Percentiles rank a stretch among this genome's conserved stretches.
These are phyloP conservation scores for Brasenia schreberi DNA, from an alignment of 164 flowering plant species.

Conservation along the genomic window DNA sequence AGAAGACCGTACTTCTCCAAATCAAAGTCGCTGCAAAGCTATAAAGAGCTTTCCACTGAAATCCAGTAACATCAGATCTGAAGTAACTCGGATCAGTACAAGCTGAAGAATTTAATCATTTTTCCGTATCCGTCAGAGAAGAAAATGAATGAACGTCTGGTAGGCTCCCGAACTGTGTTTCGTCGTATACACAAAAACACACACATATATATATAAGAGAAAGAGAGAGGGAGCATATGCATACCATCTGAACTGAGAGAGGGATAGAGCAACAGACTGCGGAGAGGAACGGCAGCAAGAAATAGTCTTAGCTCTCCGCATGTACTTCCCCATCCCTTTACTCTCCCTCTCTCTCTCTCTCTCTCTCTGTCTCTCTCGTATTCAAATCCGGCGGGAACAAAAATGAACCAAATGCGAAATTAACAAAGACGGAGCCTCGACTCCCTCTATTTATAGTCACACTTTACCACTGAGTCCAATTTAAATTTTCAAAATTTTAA, in stretches of 20 bases:
- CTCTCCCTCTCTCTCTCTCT: slow-evolving; percentile 1
- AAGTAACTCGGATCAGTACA: no score
- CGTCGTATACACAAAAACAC: not conserved
- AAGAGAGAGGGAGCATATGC: not conserved
- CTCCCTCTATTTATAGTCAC: not conserved
- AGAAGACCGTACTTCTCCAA: no score
- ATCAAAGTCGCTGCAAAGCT: not conserved
- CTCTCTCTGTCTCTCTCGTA: not conserved
- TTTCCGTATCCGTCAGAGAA: no score
- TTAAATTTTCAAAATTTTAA: not conserved
- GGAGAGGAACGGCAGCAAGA: slow-evolving; percentile 33
- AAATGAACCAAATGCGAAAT: not conserved
- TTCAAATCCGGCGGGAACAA: not conserved
- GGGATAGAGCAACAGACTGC: slow-evolving; percentile 7
- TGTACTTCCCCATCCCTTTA: slow-evolving; percentile 16
- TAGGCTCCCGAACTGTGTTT: no score
- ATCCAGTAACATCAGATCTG: not conserved
- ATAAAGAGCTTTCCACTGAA: not conserved
- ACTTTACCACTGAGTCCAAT: not conserved
- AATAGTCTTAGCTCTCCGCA: slow-evolving; percentile 20
- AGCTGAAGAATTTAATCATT: no score
- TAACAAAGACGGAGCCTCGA: not conserved
- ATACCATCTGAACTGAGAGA: not conserved
- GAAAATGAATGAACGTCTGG: no score
- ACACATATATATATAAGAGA: not conserved